A percentile compares a stretch with the other conserved stretches of the same genome.
These are phyloP conservation scores for Beauveria caledonica DNA, from an alignment of 2,329 filamentous ascomycete genomes.

Conservation along the genomic window DNA sequence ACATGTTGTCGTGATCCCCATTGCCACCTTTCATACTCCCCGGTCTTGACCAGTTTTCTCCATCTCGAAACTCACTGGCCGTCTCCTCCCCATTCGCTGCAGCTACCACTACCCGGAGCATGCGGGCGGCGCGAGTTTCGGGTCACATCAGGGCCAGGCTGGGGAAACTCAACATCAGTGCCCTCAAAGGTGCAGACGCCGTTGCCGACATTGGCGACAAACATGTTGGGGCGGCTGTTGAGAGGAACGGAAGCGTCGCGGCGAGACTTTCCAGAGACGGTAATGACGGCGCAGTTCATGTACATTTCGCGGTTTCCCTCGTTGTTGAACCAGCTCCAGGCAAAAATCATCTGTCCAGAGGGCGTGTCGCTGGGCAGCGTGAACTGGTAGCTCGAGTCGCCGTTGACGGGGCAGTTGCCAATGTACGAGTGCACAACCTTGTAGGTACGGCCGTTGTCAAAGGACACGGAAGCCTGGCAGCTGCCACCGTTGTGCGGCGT, in stretches of 20 bases:
- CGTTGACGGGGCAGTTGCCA: slow-evolving; percentile 26
- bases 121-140: slow-evolving; percentile 14
- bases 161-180: slow-evolving; percentile 52
- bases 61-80: background rate
- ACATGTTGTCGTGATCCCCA: background rate
- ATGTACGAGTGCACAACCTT: slow-evolving; percentile 37
- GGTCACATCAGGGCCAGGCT: slow-evolving; percentile 48
- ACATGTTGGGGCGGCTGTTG: slow-evolving; percentile 51
- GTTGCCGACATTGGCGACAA: slow-evolving; percentile 56
- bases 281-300: slow-evolving; percentile 58
- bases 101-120: slow-evolving; percentile 6
- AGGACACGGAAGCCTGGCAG: slow-evolving; percentile 55
- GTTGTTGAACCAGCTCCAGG: slow-evolving; percentile 58
- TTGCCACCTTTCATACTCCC: too few relatives aligned
- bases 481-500: slow-evolving; percentile 49
- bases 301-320: slow-evolving; percentile 61
- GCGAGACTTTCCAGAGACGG: slow-evolving; percentile 27
- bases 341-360: slow-evolving; percentile 43
- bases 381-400: slow-evolving; percentile 40
- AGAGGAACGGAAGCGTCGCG: slow-evolving; percentile 26
- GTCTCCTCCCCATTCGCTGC: slow-evolving; percentile 6
- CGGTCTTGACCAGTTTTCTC: too few relatives aligned
- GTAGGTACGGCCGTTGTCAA: slow-evolving; percentile 52
- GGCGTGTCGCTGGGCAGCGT: slow-evolving; percentile 44
- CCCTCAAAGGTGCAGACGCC: slow-evolving; percentile 47